Conservation (phyloP, 108 stramenopile species). For the Ochromonas danica region DNA sequence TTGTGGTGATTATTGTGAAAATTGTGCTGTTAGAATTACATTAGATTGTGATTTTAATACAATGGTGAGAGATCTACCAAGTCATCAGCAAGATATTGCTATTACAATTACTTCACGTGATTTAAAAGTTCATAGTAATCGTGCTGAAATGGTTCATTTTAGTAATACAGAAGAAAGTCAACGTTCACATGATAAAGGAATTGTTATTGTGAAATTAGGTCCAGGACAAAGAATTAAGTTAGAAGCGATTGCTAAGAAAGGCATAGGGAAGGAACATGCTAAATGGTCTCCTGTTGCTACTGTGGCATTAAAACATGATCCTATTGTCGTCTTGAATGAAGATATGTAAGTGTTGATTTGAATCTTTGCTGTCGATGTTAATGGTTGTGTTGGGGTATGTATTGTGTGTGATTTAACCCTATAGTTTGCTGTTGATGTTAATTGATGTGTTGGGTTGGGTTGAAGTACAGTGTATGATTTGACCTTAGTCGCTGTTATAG, state of each 20-base stretch:
- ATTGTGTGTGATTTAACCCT: background rate
- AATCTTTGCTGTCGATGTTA: background rate
- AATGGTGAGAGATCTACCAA: background rate
- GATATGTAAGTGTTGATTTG: slow-evolving; percentile 61
- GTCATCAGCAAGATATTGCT: background rate
- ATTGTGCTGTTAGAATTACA: slow-evolving; percentile 49
- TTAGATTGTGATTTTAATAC: slow-evolving; percentile 49
- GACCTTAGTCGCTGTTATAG: no score
- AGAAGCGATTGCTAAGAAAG: slow-evolving; percentile 86
- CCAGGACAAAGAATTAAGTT: slow-evolving; percentile 86
- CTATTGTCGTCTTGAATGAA: slow-evolving; percentile 80
- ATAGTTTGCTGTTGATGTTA: background rate
- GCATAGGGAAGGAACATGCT: slow-evolving; percentile 93
- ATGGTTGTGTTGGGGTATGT: slow-evolving; percentile 57
- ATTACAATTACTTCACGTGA: slow-evolving; percentile 7
- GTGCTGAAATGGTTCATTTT: slow-evolving; percentile 74
- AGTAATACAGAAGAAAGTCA: slow-evolving; percentile 73
- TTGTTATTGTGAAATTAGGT: slow-evolving; percentile 87
- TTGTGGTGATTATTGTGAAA: slow-evolving; percentile 52
- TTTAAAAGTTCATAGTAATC: slow-evolving; percentile 60
- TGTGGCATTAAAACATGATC: slow-evolving; percentile 88
- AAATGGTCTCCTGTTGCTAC: slow-evolving; percentile 96
- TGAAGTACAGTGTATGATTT: no score
- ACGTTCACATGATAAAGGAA: slow-evolving; percentile 76
- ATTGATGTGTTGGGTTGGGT: no score